These are phyloP conservation scores for Penicillium olsonii DNA, from an alignment of 2,329 filamentous ascomycete genomes.

Conservation along the genomic window DNA sequence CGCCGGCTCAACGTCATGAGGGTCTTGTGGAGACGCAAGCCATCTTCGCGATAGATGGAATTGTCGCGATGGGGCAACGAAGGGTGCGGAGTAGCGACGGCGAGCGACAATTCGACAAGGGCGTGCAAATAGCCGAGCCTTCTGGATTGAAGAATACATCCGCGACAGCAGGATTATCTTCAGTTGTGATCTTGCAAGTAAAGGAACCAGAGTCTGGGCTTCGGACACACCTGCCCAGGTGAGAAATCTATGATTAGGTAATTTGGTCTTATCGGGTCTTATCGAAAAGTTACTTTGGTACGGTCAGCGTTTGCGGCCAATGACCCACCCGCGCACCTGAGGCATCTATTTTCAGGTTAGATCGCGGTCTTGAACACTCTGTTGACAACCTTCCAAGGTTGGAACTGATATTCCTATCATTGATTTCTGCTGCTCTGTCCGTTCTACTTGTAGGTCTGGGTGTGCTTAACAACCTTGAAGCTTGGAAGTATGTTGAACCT, in stretches of 20 bases:
- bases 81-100: constrained; percentile 35
- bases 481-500: no score
- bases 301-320: not conserved
- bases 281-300: constrained; percentile 5
- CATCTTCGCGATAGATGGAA: constrained; percentile 37
- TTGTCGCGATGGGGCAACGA: constrained; percentile 27
- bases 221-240: not conserved
- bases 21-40: constrained; percentile 31
- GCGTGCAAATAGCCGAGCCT: constrained; percentile 36
- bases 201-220: constrained; percentile 10
- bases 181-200: constrained; percentile 19
- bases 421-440: no score
- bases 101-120: constrained; percentile 41
- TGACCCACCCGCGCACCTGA: no score
- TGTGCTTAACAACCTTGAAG: no score
- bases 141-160: constrained; percentile 44
- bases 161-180: constrained; percentile 27
- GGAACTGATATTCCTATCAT: no score
- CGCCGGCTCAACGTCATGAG: constrained; percentile 26
- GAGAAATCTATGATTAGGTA: not conserved
- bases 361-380: no score
- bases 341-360: no score
- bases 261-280: not conserved
- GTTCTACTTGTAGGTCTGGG: no score
- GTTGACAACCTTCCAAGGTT: no score